Percentiles rank a stretch among this genome's conserved stretches.
Conservation (phyloP, 208 protist genomes). For the Wallacemonas sp. region DNA sequence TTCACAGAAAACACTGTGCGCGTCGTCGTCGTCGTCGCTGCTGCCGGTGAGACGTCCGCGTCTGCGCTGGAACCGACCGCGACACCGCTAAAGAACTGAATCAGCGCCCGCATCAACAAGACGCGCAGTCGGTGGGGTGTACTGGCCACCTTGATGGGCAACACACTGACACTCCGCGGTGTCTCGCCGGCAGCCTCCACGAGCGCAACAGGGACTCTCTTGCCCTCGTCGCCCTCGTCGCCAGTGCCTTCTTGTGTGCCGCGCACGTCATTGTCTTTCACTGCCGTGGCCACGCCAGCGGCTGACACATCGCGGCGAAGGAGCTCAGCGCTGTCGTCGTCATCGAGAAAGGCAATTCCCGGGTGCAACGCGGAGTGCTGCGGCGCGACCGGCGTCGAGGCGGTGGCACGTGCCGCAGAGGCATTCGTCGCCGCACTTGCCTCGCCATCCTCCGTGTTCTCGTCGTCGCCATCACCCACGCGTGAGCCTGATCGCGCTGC, state of each 20-base stretch:
- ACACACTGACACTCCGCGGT: not conserved
- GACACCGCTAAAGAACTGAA: conserved; percentile 20
- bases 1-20: conserved; percentile 9
- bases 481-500: not conserved
- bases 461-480: conserved; percentile 6
- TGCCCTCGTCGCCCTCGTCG: not conserved
- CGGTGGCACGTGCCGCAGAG: not conserved
- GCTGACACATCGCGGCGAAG: not conserved
- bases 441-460: not conserved
- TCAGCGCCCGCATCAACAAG: conserved; percentile 30
- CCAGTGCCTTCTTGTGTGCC: not conserved
- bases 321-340: not conserved
- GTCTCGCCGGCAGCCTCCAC: not conserved
- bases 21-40: conserved; percentile 6
- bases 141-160: not conserved
- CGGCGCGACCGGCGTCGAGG: not conserved
- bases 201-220: not conserved
- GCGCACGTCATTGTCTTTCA: too few species aligned
- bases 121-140: conserved; percentile 31
- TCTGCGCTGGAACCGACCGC: not conserved
- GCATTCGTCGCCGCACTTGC: conserved; percentile 1
- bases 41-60: not conserved
- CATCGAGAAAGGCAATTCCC: not conserved
- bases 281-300: too few species aligned
- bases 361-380: not conserved